A percentile compares a stretch with the other conserved stretches of the same genome.
Conservation (phyloP, 371 early-diverging fungal genomes). For the Amoeboaphelidium protococcarum region DNA sequence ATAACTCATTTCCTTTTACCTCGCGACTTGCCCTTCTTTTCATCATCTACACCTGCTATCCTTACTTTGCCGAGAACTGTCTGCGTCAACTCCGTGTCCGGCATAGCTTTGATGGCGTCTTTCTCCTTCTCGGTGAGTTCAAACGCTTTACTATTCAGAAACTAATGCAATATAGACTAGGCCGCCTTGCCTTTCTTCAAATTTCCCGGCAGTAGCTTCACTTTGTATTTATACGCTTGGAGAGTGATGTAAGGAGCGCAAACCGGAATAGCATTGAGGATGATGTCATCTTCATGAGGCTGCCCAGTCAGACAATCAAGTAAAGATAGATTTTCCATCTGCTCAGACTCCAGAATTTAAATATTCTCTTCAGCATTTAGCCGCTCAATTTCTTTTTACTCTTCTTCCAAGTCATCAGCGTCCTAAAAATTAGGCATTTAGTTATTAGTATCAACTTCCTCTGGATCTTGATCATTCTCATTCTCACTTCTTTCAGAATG, state of each 20-base stretch:
- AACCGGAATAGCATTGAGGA: constrained; percentile 74
- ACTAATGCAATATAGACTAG: constrained; percentile 12
- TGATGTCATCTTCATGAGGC: constrained; percentile 46
- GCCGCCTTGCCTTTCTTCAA: constrained; percentile 80
- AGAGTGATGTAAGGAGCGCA: constrained; percentile 81
- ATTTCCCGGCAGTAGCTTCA: constrained; percentile 82
- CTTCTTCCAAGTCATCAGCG: not conserved
- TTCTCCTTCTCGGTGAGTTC: constrained; percentile 22
- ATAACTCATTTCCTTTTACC: no score
- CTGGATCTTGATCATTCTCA: constrained; percentile 2
- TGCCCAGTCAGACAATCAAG: constrained; percentile 51
- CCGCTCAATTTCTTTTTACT: constrained; percentile 1
- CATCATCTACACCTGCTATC: no score
- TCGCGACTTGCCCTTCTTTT: no score
- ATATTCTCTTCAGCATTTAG: constrained; percentile 1
- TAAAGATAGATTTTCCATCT: constrained; percentile 10
- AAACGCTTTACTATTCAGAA: not conserved
- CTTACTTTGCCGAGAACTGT: constrained; percentile 69
- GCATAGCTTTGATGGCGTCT: constrained; percentile 49
- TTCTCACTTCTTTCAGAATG: not conserved
- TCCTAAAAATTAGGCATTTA: not conserved
- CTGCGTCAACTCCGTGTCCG: constrained; percentile 48
- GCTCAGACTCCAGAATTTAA: constrained; percentile 5
- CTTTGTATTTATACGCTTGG: constrained; percentile 74
- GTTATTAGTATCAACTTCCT: constrained; percentile 1